Evolutionary conservation across 768 basidiomycete genomes (phyloP).

Genomic region (Leccinum subtestaceum): DNA sequence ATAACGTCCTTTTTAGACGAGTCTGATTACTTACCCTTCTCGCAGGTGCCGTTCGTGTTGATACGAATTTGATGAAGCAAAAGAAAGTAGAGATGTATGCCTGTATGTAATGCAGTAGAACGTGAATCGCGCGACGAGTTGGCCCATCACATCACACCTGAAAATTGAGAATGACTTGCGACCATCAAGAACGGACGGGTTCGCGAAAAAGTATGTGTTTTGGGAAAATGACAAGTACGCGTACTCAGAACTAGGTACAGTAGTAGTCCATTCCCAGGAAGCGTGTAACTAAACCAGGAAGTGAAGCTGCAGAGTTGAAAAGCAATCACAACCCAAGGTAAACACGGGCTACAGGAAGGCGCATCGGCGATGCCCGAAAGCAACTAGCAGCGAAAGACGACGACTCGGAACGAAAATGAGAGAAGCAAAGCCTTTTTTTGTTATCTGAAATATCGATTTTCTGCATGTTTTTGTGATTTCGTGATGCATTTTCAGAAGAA

Average conservation of each 20-base stretch:
- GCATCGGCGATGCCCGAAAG: constrained; percentile 10
- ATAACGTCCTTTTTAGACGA: background rate
- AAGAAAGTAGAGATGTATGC: background rate
- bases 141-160: background rate
- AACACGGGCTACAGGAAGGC: background rate
- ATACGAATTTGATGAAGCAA: constrained; percentile 50
- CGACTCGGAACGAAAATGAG: constrained; percentile 26
- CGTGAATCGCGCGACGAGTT: background rate
- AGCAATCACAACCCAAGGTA: constrained; percentile 21
- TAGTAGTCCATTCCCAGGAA: constrained; percentile 10
- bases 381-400: constrained; percentile 16
- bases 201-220: constrained; percentile 1
- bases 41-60: constrained; percentile 80
- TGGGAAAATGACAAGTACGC: constrained; percentile 2
- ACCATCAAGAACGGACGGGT: background rate
- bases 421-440: constrained; percentile 46
- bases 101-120: constrained; percentile 13
- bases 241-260: constrained; percentile 23
- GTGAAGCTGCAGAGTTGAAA: constrained; percentile 21
- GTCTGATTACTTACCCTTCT: background rate
- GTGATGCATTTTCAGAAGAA: constrained; percentile 27
- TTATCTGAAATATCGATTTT: constrained; percentile 35
- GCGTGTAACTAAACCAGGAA: constrained; percentile 45
- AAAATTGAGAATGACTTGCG: background rate
- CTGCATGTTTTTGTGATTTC: constrained; percentile 38